Base-by-base conservation (phyloP, 2,329 filamentous ascomycete genomes). In the Ascochyta viciae-villosae region DNA sequence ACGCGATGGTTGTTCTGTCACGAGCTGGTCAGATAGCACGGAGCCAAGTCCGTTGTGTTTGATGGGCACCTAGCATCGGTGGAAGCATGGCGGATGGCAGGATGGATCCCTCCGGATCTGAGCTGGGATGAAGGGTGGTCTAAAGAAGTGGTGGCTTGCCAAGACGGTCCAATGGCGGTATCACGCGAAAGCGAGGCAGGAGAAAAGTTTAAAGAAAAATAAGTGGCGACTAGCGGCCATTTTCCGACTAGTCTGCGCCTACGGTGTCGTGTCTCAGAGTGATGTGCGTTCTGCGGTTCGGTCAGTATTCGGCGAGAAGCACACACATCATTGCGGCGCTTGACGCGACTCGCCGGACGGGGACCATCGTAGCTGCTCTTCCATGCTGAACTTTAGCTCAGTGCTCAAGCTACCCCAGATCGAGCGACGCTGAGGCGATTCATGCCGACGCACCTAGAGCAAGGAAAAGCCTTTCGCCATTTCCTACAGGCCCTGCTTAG, bases 211-310 rank as follows among this genome's bases (percentile, higher is more conserved):
- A 59, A 63, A 65, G 53, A 59, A 63, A 65, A 54, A 54, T 31
- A 62, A 63, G 68, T 70, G 68, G 67, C 65, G 65, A 68, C 50
- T 63, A 65, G 63, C 64, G 68, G 58, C 52, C 54, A 61, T 39
- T 59, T 54, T 67, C 64, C 50, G 60, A 47, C 57, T 61, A 61
- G 50, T 50, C 57, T 58, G 64, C 58, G 63, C 65, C 63, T 45
- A 44, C 41, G 41, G 52, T 51, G 42, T 50, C 46, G 24, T 47
- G 48, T 51, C 37, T 24, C 22, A 15, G 48, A 44, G 61, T 61
- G 54, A 65, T 67, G 61, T 66, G 55, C 60, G 55, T 61, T 56
- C 35, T 64, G 57, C 60, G 50, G 49, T 51, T 66, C 70, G 70
- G 69, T 60, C 65, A 61, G 67, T 61, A 62, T 54, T 72, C 68